Evolutionary conservation across 371 early-diverging fungal genomes (phyloP), one percentile per base, ranked within the genome.

Genomic region (Circinella umbellata): DNA sequence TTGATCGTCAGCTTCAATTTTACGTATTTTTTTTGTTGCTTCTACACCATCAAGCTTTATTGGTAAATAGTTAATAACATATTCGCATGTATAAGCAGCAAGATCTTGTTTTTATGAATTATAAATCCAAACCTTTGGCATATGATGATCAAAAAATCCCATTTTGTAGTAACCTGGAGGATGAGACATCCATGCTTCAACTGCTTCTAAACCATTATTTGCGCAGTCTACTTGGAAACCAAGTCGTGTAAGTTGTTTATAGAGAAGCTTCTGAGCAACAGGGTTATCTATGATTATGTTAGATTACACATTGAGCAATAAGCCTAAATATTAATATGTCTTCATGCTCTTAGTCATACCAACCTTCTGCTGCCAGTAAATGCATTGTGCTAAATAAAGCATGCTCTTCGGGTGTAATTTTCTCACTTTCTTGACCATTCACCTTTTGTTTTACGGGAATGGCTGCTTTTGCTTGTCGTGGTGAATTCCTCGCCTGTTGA

Each of bases 91-190:
- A 53, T 42, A 49, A 64, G 36, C 17, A 42, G n/a, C 20, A 18
- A 17, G 4, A 36, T 3, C n/a, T n/a, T n/a, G n/a, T 27, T 27
- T 27, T 27, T 27, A 27, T 27, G 27, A 27, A 27, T 27, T 27
- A 27, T 27, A 27, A 27, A 27, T 4, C 17, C n/a, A 36, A 17
- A 80, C 80, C 68, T 80, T 77, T 48, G 83, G 83, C 83, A 83
- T 83, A 69, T 83, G 83, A 63, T 83, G 81, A 68, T 83, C 83
- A 71, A 83, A 80, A 35, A 83, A 80, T 1, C 72, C 79, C 76
- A 83, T 77, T 10, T 61, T 61, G 55, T 76, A 83, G 63, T 76
- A 77, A 0, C 76, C 71, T 3, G 57, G 61, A 1, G 81, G 80
- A 36, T 77, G 76, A 20, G 60, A 69, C 1, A 18, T 60, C 83